phyloP scores from a whole-genome alignment of 371 early-diverging fungal genomes.

The Mucor lusitanicus region DNA sequence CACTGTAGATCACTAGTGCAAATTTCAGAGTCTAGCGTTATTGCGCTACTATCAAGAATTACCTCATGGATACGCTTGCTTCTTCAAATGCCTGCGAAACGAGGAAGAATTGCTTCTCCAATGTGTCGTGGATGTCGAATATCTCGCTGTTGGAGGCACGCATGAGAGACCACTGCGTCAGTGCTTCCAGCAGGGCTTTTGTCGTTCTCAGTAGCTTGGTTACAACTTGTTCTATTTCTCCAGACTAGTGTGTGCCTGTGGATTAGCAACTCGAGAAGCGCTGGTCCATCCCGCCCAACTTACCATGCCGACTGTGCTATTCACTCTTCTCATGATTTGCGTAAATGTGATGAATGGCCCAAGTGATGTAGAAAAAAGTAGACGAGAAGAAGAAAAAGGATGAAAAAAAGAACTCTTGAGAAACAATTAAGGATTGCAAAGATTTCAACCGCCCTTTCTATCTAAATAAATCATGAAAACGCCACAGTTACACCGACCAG shows the following conservation, averaged over 20 bases:
- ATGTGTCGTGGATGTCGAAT: constrained; percentile 57
- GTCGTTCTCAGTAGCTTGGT: constrained; percentile 63
- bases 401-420: neutral
- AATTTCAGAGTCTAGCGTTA: neutral
- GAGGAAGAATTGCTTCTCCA: constrained; percentile 57
- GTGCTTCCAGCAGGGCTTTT: constrained; percentile 58
- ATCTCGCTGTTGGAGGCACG: constrained; percentile 52
- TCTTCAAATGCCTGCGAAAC: constrained; percentile 63
- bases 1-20: constrained; percentile 55
- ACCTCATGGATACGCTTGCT: constrained; percentile 57
- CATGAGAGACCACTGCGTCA: constrained; percentile 59
- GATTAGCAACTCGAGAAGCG: neutral
- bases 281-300: neutral
- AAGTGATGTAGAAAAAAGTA: neutral
- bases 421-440: neutral
- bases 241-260: constrained; percentile 29
- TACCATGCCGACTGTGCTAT: constrained; percentile 24
- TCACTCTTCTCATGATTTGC: constrained; percentile 20
- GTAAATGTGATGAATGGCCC: neutral
- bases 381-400: neutral
- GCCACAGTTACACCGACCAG: neutral
- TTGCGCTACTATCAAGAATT: constrained; percentile 7
- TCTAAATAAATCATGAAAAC: neutral
- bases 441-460: neutral
- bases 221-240: constrained; percentile 63